Evolutionary conservation across 2,329 filamentous ascomycete genomes (phyloP), one percentile per base, ranked within the genome.

Genomic region (Penicillium sp.): DNA sequence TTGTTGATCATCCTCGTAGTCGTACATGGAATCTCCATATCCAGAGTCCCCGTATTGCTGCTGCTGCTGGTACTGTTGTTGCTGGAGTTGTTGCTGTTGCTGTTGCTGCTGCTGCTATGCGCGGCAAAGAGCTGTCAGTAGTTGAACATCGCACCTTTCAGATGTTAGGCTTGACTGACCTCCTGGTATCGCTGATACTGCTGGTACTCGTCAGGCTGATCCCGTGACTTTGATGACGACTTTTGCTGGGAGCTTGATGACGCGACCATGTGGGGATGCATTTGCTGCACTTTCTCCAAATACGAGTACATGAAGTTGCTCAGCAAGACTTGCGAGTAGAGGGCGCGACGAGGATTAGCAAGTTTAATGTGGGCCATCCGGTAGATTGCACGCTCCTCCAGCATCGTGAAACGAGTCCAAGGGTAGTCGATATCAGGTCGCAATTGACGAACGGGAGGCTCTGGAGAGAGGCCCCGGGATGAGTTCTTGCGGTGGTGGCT

Each of bases 241-340:
- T 18, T 18, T 18, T 86, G 84, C 60, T 90, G 89, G 33, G 86
- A 83, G 12, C 77, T 74, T 44, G 86, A 90, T 33, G 86, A 81
- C n/a, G 88, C 88, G 38, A 95, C 84, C 61, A 94, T 88, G 64
- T 95, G 88, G 38, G 93, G 93, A 68, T 98, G 93, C 88, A 96
- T 96, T 62, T 94, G 90, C 71, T 98, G 93, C 39, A 98, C 93
- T 69, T 97, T 98, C 53, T 93, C 93, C 55, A 98, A 80, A 67
- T 98, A 98, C 48, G 90, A 93, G 73, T 98, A 98, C 93, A 98
- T 98, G 71, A 98, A 98, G 68, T 98, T 98, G 71, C 90, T 96
- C 57, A 98, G 80, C 50, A 98, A 76, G 24, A 98, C 93, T 69
- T 98, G 93, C 51, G 91, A 96, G 64, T 95, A 86, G 44, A 98